These are phyloP conservation scores for Claviceps cyperi DNA, from an alignment of 2,329 filamentous ascomycete genomes.

Conservation along the genomic window DNA sequence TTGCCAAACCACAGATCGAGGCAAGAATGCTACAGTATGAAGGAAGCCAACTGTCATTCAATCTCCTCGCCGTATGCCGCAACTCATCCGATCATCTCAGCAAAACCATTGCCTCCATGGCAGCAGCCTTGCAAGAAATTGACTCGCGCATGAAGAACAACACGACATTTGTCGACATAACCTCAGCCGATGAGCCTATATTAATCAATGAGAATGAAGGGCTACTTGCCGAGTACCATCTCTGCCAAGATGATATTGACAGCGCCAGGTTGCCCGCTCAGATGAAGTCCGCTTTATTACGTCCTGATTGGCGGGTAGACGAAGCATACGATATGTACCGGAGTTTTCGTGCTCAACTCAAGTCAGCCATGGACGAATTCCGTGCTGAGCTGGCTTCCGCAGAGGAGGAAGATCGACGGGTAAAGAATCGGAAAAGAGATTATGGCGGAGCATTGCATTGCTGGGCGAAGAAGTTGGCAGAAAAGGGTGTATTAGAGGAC, in stretches of 20 bases:
- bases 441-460: slow-evolving; percentile 53
- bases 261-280: slow-evolving; percentile 9
- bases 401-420: slow-evolving; percentile 35
- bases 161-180: slow-evolving; percentile 10
- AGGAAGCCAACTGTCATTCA: slow-evolving; percentile 56
- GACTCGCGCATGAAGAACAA: slow-evolving; percentile 16
- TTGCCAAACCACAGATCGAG: slow-evolving; percentile 50
- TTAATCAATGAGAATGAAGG: slow-evolving; percentile 12
- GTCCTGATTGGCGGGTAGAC: slow-evolving; percentile 5
- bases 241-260: slow-evolving; percentile 13
- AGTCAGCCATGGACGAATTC: slow-evolving; percentile 29
- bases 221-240: slow-evolving; percentile 17
- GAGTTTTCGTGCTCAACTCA: slow-evolving; percentile 26
- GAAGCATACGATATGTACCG: slow-evolving; percentile 22
- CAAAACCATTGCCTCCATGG: slow-evolving; percentile 29
- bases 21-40: slow-evolving; percentile 53
- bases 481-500: slow-evolving; percentile 44
- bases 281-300: slow-evolving; percentile 7
- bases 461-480: slow-evolving; percentile 56
- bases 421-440: slow-evolving; percentile 46
- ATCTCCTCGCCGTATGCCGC: slow-evolving; percentile 58
- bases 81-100: slow-evolving; percentile 42
- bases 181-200: slow-evolving; percentile 10
- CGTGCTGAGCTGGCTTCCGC: slow-evolving; percentile 31
- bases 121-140: slow-evolving; percentile 25